phyloP scores from a whole-genome alignment of 2,329 filamentous ascomycete species.

The Ascochyta pisi region DNA sequence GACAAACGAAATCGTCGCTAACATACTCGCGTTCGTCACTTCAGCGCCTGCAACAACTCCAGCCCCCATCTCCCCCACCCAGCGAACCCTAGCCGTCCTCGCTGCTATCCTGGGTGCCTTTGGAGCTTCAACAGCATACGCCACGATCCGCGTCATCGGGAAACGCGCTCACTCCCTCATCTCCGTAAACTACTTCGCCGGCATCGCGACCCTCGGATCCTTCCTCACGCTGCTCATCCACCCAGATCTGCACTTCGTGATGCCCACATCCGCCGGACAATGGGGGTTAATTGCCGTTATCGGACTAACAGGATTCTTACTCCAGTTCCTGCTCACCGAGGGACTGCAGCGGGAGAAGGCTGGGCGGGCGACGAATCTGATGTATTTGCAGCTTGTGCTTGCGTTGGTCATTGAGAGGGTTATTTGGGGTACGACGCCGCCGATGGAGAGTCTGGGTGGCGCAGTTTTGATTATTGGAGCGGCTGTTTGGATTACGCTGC shows the following conservation, averaged over 20 bases:
- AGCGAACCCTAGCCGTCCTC: slow-evolving; percentile 72
- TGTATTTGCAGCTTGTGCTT: slow-evolving; percentile 72
- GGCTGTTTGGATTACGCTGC: slow-evolving; percentile 36
- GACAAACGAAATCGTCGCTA: slow-evolving; percentile 19
- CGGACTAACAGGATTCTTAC: slow-evolving; percentile 74
- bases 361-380: slow-evolving; percentile 65
- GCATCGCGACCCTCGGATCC: slow-evolving; percentile 71
- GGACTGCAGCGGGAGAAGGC: slow-evolving; percentile 74
- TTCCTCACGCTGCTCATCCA: slow-evolving; percentile 62
- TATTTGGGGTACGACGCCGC: slow-evolving; percentile 55
- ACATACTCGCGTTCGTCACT: not conserved
- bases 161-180: slow-evolving; percentile 78
- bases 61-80: slow-evolving; percentile 57
- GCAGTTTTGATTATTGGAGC: slow-evolving; percentile 35
- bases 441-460: slow-evolving; percentile 32
- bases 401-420: slow-evolving; percentile 67
- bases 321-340: slow-evolving; percentile 81
- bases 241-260: slow-evolving; percentile 62
- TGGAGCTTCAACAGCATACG: slow-evolving; percentile 74
- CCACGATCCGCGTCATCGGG: slow-evolving; percentile 78
- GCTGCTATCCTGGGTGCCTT: slow-evolving; percentile 76
- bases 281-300: slow-evolving; percentile 73
- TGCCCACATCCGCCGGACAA: slow-evolving; percentile 60
- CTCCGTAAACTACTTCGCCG: slow-evolving; percentile 80
- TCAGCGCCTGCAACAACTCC: slow-evolving; percentile 10